A percentile compares a stretch with the other conserved stretches of the same genome.
These are phyloP conservation scores for Neoscytalidium dimidiatum DNA, from an alignment of 2,329 filamentous ascomycete genomes.

Conservation along the genomic window DNA sequence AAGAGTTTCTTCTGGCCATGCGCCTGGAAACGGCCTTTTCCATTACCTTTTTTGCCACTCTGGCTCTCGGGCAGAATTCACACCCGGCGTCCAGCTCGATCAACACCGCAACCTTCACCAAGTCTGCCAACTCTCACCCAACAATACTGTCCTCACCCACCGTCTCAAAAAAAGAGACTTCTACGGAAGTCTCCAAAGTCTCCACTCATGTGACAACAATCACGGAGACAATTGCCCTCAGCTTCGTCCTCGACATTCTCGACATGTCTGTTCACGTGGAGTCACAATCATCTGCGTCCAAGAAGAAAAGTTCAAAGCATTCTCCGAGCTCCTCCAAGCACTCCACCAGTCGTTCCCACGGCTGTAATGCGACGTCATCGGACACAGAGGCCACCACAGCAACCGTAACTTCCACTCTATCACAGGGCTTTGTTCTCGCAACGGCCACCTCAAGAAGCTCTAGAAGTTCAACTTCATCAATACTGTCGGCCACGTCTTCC, in stretches of 20 bases:
- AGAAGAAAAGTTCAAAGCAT: neutral
- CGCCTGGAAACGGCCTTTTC: neutral
- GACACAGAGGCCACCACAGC: neutral
- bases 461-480: neutral
- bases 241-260: constrained; percentile 17
- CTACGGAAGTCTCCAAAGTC: neutral
- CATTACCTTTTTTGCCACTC: neutral
- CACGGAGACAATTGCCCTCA: constrained; percentile 15
- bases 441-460: neutral
- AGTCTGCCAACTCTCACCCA: neutral
- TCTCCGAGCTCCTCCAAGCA: neutral
- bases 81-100: too few relatives aligned
- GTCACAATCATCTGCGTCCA: neutral
- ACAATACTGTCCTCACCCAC: neutral
- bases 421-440: neutral
- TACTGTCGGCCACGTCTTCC: neutral
- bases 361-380: neutral
- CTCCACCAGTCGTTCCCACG: neutral
- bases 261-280: constrained; percentile 5
- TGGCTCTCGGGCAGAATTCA: neutral
- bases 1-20: neutral
- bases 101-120: neutral
- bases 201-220: neutral
- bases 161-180: neutral
- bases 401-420: neutral